phyloP scores from a whole-genome alignment of 306 rosid genomes.

The Castanea mollissima region DNA sequence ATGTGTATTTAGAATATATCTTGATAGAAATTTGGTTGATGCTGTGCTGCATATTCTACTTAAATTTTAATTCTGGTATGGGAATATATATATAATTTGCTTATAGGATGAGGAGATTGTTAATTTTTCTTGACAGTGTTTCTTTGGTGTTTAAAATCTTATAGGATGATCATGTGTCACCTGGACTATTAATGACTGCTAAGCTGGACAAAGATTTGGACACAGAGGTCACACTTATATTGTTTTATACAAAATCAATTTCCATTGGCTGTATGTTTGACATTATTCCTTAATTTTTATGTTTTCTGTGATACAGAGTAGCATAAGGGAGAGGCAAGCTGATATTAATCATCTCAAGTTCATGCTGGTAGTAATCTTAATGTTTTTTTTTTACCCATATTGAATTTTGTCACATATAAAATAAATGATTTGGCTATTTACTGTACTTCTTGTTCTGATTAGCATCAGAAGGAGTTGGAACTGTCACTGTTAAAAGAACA shows the following conservation, averaged over 20 bases:
- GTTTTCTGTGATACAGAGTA: slow-evolving; percentile 46
- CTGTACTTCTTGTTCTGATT: slow-evolving; percentile 15
- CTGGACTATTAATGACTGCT: slow-evolving; percentile 36
- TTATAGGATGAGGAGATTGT: neutral
- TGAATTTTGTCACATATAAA: slow-evolving; percentile 12
- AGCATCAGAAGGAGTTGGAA: slow-evolving; percentile 91
- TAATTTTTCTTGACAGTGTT: slow-evolving; percentile 20
- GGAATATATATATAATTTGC: too few species aligned
- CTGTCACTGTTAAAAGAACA: slow-evolving; percentile 71
- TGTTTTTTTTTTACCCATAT: slow-evolving; percentile 6
- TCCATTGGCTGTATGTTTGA: slow-evolving; percentile 15
- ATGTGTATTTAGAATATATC: too few species aligned
- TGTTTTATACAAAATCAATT: slow-evolving; percentile 12
- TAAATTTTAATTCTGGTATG: too few species aligned
- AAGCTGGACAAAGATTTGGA: slow-evolving; percentile 35
- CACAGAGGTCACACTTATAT: slow-evolving; percentile 49
- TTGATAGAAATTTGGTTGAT: too few species aligned
- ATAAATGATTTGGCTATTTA: slow-evolving; percentile 22
- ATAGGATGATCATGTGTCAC: slow-evolving; percentile 48
- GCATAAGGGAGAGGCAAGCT: slow-evolving; percentile 43
- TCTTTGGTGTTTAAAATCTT: slow-evolving; percentile 21
- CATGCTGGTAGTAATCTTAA: slow-evolving; percentile 68
- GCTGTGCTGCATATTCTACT: too few species aligned
- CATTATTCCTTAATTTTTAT: slow-evolving; percentile 22
- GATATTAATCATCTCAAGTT: slow-evolving; percentile 68